phyloP scores from a whole-genome alignment of 192 early-diverging fungal species.

The Dissophora ornata region DNA sequence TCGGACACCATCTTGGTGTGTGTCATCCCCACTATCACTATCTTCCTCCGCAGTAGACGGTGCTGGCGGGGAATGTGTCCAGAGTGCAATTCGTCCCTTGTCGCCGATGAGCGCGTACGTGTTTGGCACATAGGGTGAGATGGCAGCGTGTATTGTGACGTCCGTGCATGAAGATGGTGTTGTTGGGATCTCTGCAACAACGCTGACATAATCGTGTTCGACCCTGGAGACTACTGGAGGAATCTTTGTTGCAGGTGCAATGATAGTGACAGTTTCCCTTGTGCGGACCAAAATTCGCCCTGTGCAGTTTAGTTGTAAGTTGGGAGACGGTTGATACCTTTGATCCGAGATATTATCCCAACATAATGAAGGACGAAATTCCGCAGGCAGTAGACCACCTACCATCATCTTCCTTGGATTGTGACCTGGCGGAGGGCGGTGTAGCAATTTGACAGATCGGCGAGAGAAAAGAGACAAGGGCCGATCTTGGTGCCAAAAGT shows the following conservation, averaged over 20 bases:
- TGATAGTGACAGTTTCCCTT: conserved; percentile 10
- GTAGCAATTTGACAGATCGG: conserved; percentile 25
- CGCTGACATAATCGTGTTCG: conserved; percentile 3
- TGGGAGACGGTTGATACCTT: too few species aligned
- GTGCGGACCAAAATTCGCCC: conserved; percentile 42
- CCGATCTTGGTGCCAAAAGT: conserved; percentile 10
- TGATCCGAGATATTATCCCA: too few species aligned
- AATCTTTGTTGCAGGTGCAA: conserved; percentile 2
- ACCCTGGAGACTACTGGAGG: conserved; percentile 17
- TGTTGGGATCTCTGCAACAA: conserved; percentile 7
- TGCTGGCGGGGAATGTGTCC: conserved; percentile 3
- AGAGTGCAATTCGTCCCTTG: conserved; percentile 14
- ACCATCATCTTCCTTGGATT: background rate
- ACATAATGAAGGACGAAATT: too few species aligned
- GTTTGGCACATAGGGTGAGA: conserved; percentile 25
- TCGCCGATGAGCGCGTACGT: conserved; percentile 32
- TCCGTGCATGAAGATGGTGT: conserved; percentile 7
- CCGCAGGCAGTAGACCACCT: too few species aligned
- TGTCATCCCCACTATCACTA: background rate
- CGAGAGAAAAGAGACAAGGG: conserved; percentile 15
- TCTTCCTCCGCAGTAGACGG: background rate
- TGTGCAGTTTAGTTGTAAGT: background rate
- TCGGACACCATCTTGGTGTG: background rate
- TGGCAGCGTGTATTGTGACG: conserved; percentile 23
- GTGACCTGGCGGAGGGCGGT: conserved; percentile 11